Evolutionary conservation across 2,329 filamentous ascomycete species (phyloP).

Genomic region (Diaporthe humulicola): DNA sequence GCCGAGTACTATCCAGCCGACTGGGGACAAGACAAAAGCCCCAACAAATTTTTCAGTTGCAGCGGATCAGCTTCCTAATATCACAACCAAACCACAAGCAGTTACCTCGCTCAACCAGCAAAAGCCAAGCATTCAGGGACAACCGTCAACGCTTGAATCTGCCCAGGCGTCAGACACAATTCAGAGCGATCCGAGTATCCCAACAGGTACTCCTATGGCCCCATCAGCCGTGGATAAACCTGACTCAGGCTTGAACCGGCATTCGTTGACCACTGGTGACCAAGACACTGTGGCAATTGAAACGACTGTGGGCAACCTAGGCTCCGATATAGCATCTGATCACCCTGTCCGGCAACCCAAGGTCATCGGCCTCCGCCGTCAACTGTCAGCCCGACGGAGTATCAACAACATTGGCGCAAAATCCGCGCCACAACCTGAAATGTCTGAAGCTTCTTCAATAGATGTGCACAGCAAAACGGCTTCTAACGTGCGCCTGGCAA

Average conservation of each 20-base stretch:
- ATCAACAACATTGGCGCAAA: conserved; percentile 33
- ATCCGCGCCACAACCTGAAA: neutral
- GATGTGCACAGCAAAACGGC: neutral
- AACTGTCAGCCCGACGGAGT: conserved; percentile 4
- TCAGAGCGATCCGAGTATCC: neutral
- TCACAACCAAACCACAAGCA: neutral
- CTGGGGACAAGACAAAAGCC: neutral
- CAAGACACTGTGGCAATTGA: too few species aligned
- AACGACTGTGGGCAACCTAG: neutral
- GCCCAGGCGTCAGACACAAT: neutral
- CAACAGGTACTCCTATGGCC: neutral
- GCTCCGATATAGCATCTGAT: neutral
- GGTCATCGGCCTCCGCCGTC: conserved; percentile 16
- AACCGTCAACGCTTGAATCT: neutral
- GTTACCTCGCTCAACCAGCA: neutral
- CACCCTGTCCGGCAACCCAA: neutral
- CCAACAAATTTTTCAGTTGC: neutral
- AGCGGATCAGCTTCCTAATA: neutral
- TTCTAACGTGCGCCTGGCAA: conserved; percentile 48
- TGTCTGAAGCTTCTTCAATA: neutral
- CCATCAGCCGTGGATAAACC: too few species aligned
- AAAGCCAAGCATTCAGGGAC: neutral
- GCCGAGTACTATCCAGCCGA: neutral
- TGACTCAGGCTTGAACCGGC: too few species aligned
- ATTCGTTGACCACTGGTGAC: neutral